A percentile compares a stretch with the other conserved stretches of the same genome.
These are phyloP conservation scores for Eremochloa ophiuroides DNA, from an alignment of 176 grass and related monocot genomes.

Conservation along the genomic window DNA sequence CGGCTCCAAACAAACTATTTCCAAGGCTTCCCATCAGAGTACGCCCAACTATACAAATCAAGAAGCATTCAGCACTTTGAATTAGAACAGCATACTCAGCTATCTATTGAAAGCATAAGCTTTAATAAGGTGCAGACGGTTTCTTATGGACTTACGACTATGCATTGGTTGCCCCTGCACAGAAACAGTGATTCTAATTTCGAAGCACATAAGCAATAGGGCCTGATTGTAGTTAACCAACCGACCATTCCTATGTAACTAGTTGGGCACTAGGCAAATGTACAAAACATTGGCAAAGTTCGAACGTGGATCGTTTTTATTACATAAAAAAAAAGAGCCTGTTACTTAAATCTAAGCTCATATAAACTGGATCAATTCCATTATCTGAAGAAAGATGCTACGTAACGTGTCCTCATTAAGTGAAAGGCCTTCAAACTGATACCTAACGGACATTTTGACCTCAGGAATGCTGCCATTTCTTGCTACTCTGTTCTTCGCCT, in stretches of 20 bases:
- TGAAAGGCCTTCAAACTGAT: not conserved
- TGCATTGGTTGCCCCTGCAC: not conserved
- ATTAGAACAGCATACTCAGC: constrained; percentile 12
- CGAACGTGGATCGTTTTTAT: not conserved
- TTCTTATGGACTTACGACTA: not conserved
- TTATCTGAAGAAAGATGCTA: not conserved
- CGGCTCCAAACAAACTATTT: constrained; percentile 43
- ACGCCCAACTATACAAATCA: constrained; percentile 43
- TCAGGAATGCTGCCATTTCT: constrained; percentile 46
- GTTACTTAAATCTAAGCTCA: not conserved
- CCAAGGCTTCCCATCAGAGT: constrained; percentile 49
- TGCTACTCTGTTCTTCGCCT: not conserved
- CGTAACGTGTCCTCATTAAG: not conserved
- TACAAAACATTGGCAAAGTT: not conserved
- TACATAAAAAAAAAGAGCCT: not conserved
- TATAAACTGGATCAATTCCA: not conserved
- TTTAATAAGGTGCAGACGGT: not conserved
- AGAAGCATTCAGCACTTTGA: not conserved
- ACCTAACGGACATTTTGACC: constrained; percentile 54
- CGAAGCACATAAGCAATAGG: not conserved
- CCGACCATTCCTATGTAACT: not conserved
- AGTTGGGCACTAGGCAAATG: not conserved
- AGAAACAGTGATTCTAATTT: not conserved
- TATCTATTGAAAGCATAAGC: not conserved
- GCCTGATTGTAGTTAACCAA: not conserved